Evolutionary conservation across 1,284 basidiomycete species (phyloP).

Genomic region (Clitocybe nebularis): DNA sequence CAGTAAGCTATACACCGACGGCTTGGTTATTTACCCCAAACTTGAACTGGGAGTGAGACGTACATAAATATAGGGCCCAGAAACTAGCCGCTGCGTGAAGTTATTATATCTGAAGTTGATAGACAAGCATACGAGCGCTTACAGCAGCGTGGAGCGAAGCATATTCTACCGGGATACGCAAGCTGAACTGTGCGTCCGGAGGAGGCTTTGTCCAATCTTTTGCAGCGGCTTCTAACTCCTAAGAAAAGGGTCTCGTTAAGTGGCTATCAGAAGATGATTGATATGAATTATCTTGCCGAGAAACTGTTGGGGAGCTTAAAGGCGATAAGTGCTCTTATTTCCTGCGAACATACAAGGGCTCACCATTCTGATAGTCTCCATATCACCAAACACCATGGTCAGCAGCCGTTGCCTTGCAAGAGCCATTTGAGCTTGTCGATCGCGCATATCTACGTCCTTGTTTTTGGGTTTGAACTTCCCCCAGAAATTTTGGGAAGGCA

Average conservation of each 20-base stretch:
- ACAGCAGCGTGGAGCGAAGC: constrained; percentile 78
- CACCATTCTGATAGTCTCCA: constrained; percentile 78
- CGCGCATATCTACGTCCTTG: constrained; percentile 55
- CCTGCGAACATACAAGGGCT: constrained; percentile 18
- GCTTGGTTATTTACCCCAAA: too few species aligned
- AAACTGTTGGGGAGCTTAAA: constrained; percentile 60
- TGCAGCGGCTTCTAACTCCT: constrained; percentile 77
- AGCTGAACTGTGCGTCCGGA: constrained; percentile 64
- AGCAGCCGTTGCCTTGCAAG: constrained; percentile 67
- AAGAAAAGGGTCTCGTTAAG: too few species aligned
- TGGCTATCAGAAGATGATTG: not conserved
- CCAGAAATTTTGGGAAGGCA: constrained; percentile 62
- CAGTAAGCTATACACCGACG: constrained; percentile 50
- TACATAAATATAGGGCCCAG: constrained; percentile 77
- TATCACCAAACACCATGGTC: constrained; percentile 76
- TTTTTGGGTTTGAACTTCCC: constrained; percentile 64
- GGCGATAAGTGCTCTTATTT: constrained; percentile 10
- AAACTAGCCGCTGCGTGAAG: constrained; percentile 57
- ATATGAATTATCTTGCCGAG: constrained; percentile 35
- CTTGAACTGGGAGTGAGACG: constrained; percentile 21
- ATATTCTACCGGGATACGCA: constrained; percentile 78
- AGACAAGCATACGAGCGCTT: constrained; percentile 23
- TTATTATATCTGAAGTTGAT: constrained; percentile 4
- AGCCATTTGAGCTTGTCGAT: constrained; percentile 53
- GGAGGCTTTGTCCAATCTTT: constrained; percentile 81